Base-by-base conservation (phyloP, 306 rosid genomes). In the barrel medic (Medicago truncatula) region DNA sequence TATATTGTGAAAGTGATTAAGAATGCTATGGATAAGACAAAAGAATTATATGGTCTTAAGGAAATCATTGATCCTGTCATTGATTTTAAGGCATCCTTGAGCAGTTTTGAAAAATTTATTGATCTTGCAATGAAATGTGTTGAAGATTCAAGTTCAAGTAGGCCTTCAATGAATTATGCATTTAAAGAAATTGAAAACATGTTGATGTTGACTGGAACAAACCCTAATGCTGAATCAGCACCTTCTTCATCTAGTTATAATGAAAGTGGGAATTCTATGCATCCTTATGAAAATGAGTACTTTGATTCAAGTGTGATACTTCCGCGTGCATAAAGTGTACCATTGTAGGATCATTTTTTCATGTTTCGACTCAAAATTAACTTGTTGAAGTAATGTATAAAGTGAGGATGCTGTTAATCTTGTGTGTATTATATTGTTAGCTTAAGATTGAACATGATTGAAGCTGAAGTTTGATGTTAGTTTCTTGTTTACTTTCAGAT, bases 111-210 rank as follows among this genome's bases (percentile, higher is more conserved):
- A 64, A 85, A 60, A 68, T 92, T 83, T 82, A 86, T 92, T 16
- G 88, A 87, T 46, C 38, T 90, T 66, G 89, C 94, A 71, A 40
- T 92, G 82, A 76, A 67, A 15, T 90, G 98, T 61, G 88, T 87
- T 3, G 84, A 80, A 46, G 94, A 92, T 16, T 71, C 77, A 15
- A 85, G 82, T 31, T 56, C 70, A 36, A 68, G 75, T 21, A 87
- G 96, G 76, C 98, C 98, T 52, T 56, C 76, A 66, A 92, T 90
- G 96, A 85, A 86, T 13, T 72, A 75, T 47, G 94, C 86, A 31
- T 89, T 88, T 39, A 92, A 88, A 79, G 96, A 76, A 78, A 81
- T 92, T 34, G 94, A 90, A 72, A 79, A 77, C 60, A 77, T 93
- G 50, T 18, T 87, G 82, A 77, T 80, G 60, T 65, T 82, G 31